Evolutionary conservation across 2,329 filamentous ascomycete genomes (phyloP), one percentile per base, ranked within the genome.

Genomic region (Colletotrichum acutatum): DNA sequence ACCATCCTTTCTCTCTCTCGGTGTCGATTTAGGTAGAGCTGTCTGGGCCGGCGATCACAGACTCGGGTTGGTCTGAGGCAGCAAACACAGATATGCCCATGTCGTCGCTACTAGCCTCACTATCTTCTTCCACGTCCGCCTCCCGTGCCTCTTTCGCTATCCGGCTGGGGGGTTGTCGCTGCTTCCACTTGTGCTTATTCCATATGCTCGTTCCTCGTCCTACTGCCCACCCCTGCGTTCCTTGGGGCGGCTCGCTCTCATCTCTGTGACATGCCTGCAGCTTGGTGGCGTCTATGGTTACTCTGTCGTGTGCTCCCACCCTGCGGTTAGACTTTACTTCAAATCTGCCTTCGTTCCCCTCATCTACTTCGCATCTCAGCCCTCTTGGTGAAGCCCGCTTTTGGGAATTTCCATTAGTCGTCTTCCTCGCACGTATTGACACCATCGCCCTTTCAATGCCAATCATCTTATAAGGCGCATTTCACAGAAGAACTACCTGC

Each of bases 361-460:
- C 53, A 60, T 24, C 57, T 65, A 26, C 53, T 9, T 49, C 46
- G 42, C 53, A 7, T 49, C 46, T 26, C 53, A 32, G 58, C 26
- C 66, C 14, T 58, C 52, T 24, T 65, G 46, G 22, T 56, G 53
- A 22, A 71, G 66, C 46, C 66, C 60, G 65, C 59, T 66, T 71
- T 49, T 70, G 60, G 54, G 46, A 32, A 42, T 71, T 65, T 32
- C 54, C 37, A 66, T 71, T 62, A 66, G 67, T 59, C 66, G 57
- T 66, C 61, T 26, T 54, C 32, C 68, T 58, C 59, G 24, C 64
- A 30, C 53, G 65, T n/a, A 34, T 59, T 53, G 52, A 70, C 54
- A 28, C 24, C 58, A 49, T 19, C 42, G 53, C 53, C 22, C 54
- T 24, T 54, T 54, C 32, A 59, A 73, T 59, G 54, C 26, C 70